Base-by-base conservation (phyloP, 2,329 filamentous ascomycete species). In the Akanthomyces lecanii region DNA sequence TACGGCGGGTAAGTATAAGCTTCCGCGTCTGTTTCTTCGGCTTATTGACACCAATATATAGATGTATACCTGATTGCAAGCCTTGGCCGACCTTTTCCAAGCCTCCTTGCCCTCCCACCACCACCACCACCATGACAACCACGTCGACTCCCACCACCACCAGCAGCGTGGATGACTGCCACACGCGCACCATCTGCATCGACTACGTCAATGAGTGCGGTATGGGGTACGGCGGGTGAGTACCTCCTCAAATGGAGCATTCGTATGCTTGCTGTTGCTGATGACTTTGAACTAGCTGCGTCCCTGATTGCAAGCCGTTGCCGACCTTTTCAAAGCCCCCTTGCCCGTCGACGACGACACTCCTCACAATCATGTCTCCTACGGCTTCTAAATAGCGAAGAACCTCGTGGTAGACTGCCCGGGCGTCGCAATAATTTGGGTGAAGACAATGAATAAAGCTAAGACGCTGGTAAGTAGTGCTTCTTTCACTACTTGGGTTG, bases 21-120 rank as follows among this genome's bases (percentile, higher is more conserved):
- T 11, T 12, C 18, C 10, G 25, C 10, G 7, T 10, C 38, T 33
- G 40, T 3, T 14, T 5, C 45, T 6, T 14, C 21, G 10, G 6
- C 11, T 48, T 12, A 16, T n/a, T 40, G 16, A 59, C 23, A n/a
- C 21, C 3, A 40, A 40, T 33, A 12, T 40, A 4, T 25, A 71
- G 69, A 16, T 71, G 69, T 50, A 58, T 71, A 33, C 67, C 67
- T 2, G 70, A 67, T 45, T 71, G 70, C 53, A 64, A 61, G 47
- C 69, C 68, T 1, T 68, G 55, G 33, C 57, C 57, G 48, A 62
- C 61, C 11, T 28, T 66, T 33, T 50, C 55, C 21, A 62, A 47
- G 48, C 67, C 70, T 30, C 57, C 57, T 28, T 71, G 68, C 40
- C 64, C 69, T 16, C 30, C 63, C 6, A 28, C 60, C 11, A 54